phyloP scores from a whole-genome alignment of 2,329 filamentous ascomycete genomes.

The Chaetomiaceae sp. region DNA sequence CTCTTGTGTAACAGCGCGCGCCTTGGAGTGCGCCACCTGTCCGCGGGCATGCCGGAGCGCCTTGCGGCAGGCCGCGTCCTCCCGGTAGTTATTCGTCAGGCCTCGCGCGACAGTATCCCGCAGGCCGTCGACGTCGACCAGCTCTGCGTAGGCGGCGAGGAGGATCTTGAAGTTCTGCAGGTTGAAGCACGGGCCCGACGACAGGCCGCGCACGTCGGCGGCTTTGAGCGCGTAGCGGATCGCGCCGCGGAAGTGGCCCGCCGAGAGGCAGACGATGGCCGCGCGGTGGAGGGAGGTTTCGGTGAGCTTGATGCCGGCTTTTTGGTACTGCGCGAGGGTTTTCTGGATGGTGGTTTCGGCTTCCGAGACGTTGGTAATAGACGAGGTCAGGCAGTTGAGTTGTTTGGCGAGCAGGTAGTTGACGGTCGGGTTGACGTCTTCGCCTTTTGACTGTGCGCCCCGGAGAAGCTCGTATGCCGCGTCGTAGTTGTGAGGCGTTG shows the following conservation, averaged over 20 bases:
- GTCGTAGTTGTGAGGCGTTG: constrained; percentile 28
- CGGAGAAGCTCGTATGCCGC: constrained; percentile 39
- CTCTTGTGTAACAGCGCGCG: constrained; percentile 12
- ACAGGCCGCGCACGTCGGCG: constrained; percentile 19
- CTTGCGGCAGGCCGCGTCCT: constrained; percentile 18
- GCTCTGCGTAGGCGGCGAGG: constrained; percentile 25
- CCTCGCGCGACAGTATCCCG: constrained; percentile 21
- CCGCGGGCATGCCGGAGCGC: constrained; percentile 26
- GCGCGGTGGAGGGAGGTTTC: constrained; percentile 31
- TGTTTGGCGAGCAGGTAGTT: constrained; percentile 38
- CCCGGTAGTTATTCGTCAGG: constrained; percentile 23
- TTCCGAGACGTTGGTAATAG: constrained; percentile 24
- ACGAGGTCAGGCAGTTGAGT: constrained; percentile 33
- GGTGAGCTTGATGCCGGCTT: constrained; percentile 24
- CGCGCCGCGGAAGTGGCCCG: constrained; percentile 29
- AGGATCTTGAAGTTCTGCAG: constrained; percentile 33
- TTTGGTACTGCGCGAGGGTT: constrained; percentile 25
- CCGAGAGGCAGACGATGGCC: constrained; percentile 28
- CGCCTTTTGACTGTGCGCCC: constrained; percentile 37
- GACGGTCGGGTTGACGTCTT: constrained; percentile 40
- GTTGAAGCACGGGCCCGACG: constrained; percentile 28
- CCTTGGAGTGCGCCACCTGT: constrained; percentile 12
- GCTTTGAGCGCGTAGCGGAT: constrained; percentile 29
- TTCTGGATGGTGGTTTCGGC: constrained; percentile 22
- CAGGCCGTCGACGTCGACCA: constrained; percentile 29